Evolutionary conservation across 2,329 filamentous ascomycete genomes (phyloP), one percentile per base, ranked within the genome.

Genomic region (Sphaceloma murrayae): DNA sequence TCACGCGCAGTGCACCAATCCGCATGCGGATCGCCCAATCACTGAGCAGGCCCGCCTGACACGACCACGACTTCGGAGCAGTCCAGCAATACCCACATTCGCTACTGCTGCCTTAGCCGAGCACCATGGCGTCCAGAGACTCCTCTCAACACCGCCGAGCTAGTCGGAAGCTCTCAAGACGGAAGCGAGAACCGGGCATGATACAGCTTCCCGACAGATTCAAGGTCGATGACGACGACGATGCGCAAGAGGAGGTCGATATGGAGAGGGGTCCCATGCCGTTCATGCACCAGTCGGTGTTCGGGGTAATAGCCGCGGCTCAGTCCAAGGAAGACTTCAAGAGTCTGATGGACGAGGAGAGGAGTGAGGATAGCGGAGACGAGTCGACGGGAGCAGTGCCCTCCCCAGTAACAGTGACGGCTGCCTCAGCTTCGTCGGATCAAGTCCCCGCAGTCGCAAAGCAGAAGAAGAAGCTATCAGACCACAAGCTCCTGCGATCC

Each of bases 211-310:
- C 55, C 3, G 52, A 51, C 5, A 45, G 53, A 17, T 55, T 57
- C 31, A 34, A 49, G 19, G 43, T 49, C 22, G 34, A 60, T 24
- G 56, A 58, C 13, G 60, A 59, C 5, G 59, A 57, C 3, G 50
- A 57, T 11, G 53, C 53, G 31, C 48, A 53, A 1, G 52, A 54
- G 33, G 48, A 80, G 13, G 70, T 77, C 29, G 77, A 80, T 57
- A 73, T 74, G 48, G 75, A 74, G 10, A 55, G 51, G 45, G 62
- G 64, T 43, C 64, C 67, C 32, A 58, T 67, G 36, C 65, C 71
- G 49, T 85, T 87, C 57, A 85, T 94, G 79, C 91, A 94, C 62
- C 88, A 94, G 69, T 93, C 85, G 52, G 80, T 96, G 45, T 94
- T 95, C 61, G 87, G 86, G 44, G 77, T 96, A 65, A 88, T 96